phyloP scores from a whole-genome alignment of 495 filamentous ascomycete species.

The Darksidea phi region DNA sequence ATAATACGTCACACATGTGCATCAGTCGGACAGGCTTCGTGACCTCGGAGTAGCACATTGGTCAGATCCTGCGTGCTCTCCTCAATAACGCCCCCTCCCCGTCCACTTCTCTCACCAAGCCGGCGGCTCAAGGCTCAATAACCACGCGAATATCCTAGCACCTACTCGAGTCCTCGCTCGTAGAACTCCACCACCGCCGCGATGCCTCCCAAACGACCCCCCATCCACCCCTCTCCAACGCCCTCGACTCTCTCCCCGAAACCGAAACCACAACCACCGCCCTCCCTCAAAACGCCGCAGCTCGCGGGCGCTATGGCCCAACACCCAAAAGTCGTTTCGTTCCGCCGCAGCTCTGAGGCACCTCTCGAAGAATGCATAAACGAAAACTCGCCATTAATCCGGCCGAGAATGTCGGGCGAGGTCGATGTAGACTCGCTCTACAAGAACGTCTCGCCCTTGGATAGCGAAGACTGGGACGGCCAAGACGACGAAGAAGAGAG shows the following conservation, averaged over 20 bases:
- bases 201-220: no score
- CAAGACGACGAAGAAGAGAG: constrained; percentile 54
- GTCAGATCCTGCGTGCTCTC: no score
- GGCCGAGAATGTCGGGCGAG: constrained; percentile 41
- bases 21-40: no score
- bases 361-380: constrained; percentile 39
- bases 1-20: no score
- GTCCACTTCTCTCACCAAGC: no score
- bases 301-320: constrained; percentile 1
- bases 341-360: constrained; percentile 23
- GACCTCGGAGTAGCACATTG: no score
- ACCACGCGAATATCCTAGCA: no score
- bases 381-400: constrained; percentile 61
- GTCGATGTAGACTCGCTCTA: constrained; percentile 38
- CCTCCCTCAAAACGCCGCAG: neutral
- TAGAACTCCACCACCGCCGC: no score
- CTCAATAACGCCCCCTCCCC: no score
- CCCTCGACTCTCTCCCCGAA: constrained; percentile 13
- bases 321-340: constrained; percentile 29
- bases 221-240: neutral
- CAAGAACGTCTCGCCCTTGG: constrained; percentile 33
- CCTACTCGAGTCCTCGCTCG: no score
- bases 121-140: no score
- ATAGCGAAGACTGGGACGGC: constrained; percentile 40
- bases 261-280: constrained; percentile 8